Evolutionary conservation across 495 filamentous ascomycete species (phyloP), one percentile per base, ranked within the genome.

Genomic region (Immersiella caudata): DNA sequence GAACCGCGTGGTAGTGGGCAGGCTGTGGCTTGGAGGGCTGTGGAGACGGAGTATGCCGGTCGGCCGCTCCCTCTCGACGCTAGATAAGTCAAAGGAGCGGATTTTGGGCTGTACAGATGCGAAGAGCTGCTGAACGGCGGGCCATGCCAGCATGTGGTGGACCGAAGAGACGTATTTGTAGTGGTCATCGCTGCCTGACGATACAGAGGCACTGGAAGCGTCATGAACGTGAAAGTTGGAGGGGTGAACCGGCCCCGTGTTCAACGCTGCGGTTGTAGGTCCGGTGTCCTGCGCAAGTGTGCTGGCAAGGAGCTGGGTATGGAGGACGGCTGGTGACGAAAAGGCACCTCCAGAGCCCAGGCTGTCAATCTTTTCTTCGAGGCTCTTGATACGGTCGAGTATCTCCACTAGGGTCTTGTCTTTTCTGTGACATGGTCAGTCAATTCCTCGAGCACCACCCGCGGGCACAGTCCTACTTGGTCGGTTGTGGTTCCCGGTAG

Each of bases 381-480:
- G 73, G 49, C 76, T 78, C 69, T 81, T 84, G 49, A 88, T 78
- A 29, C 80, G 78, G 54, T 87, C 84, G 20, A 88, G 76, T 61
- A 88, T 88, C 66, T 88, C 83, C 29, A 84, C 79, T 60, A 88
- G 77, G 25, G 85, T 88, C 74, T 86, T 88, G 73, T 89, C 86
- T 73, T 88, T 88, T 66, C 85, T 88, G 67, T 18, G 64, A 52
- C 70, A 68, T 6, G 1, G 59, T 77, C 50, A 76, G 67, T 40
- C 54, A 1, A 51, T 7, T 9, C 21, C n/a, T 18, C 8, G 22
- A 51, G 29, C 9, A 12, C 1, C 36, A 8, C 25, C 18, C 22
- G 29, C 25, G 26, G 65, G 56, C 56, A n/a, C n/a, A 62, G 61
- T 81, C 84, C 78, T 80, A 88, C 86, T 88, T 89, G 33, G 86